Evolutionary conservation across 495 filamentous ascomycete genomes (phyloP).

Genomic region (Barbatosphaeria neglecta): DNA sequence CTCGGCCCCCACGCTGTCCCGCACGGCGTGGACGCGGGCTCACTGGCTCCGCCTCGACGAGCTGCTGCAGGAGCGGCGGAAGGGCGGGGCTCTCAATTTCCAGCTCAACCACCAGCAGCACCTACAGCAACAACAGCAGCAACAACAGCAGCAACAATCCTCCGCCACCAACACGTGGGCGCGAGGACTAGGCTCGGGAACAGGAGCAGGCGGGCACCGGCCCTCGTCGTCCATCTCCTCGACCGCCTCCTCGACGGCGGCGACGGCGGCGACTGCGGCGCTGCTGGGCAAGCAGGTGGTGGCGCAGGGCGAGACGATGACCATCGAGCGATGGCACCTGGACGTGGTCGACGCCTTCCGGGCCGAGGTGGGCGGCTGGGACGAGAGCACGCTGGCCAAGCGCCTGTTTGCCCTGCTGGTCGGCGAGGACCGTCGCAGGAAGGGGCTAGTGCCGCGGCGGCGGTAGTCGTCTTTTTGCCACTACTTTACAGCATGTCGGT

Average conservation of each 20-base stretch:
- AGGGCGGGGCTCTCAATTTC: background rate
- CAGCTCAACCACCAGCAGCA: background rate
- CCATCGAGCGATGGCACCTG: slow-evolving; percentile 39
- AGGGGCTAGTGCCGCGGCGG: slow-evolving; percentile 6
- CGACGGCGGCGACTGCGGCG: background rate
- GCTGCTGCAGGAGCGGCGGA: background rate
- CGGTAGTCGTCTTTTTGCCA: no score
- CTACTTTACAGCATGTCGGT: no score
- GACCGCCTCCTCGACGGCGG: background rate
- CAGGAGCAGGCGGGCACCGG: no score
- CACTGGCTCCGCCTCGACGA: background rate
- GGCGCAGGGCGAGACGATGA: slow-evolving; percentile 22
- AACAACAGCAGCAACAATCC: slow-evolving; percentile 1
- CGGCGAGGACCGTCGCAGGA: slow-evolving; percentile 28
- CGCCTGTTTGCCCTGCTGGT: slow-evolving; percentile 39
- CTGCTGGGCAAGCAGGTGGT: slow-evolving; percentile 24
- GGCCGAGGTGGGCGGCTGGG: slow-evolving; percentile 30
- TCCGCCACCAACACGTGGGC: no score
- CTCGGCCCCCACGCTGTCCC: background rate
- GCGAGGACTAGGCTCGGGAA: no score
- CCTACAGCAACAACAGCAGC: background rate
- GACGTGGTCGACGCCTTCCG: slow-evolving; percentile 38
- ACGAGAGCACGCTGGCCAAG: slow-evolving; percentile 31
- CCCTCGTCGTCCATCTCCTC: no score
- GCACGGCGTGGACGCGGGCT: background rate